Evolutionary conservation across 192 early-diverging fungal species (phyloP).

Genomic region (Coemansia sp.): DNA sequence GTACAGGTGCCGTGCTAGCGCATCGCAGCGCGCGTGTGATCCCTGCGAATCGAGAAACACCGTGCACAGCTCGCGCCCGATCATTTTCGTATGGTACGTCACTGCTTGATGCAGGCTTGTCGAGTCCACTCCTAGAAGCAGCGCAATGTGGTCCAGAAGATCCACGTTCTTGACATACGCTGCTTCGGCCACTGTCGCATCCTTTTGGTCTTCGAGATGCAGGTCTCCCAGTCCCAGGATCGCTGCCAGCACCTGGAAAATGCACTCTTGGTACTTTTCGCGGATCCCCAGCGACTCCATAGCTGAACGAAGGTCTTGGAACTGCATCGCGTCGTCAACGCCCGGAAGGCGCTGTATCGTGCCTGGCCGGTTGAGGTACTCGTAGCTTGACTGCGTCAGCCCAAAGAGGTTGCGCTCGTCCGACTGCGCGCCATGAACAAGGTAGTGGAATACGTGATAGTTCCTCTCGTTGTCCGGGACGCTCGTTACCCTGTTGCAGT

Average conservation of each 20-base stretch:
- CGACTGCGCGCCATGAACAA: slow-evolving; percentile 78
- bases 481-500: slow-evolving; percentile 75
- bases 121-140: slow-evolving; percentile 83
- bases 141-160: slow-evolving; percentile 77
- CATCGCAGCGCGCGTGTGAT: slow-evolving; percentile 72
- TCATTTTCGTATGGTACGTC: slow-evolving; percentile 82
- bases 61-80: slow-evolving; percentile 80
- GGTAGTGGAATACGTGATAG: slow-evolving; percentile 96
- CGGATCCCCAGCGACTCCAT: slow-evolving; percentile 88
- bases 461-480: slow-evolving; percentile 71
- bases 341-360: slow-evolving; percentile 57
- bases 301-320: slow-evolving; percentile 71
- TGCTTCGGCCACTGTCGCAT: slow-evolving; percentile 69
- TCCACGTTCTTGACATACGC: slow-evolving; percentile 77
- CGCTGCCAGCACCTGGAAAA: slow-evolving; percentile 83
- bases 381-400: slow-evolving; percentile 64
- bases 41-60: slow-evolving; percentile 75
- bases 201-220: slow-evolving; percentile 71
- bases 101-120: slow-evolving; percentile 75
- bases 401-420: slow-evolving; percentile 77
- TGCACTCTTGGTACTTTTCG: slow-evolving; percentile 77
- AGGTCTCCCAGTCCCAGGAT: slow-evolving; percentile 89
- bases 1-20: slow-evolving; percentile 72
- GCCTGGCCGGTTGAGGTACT: slow-evolving; percentile 45
- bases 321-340: slow-evolving; percentile 63